Percentiles rank a stretch among this genome's conserved stretches.
Evolutionary conservation across 805 yeast species (phyloP).

Genomic region (Debaryomyces maramus): DNA sequence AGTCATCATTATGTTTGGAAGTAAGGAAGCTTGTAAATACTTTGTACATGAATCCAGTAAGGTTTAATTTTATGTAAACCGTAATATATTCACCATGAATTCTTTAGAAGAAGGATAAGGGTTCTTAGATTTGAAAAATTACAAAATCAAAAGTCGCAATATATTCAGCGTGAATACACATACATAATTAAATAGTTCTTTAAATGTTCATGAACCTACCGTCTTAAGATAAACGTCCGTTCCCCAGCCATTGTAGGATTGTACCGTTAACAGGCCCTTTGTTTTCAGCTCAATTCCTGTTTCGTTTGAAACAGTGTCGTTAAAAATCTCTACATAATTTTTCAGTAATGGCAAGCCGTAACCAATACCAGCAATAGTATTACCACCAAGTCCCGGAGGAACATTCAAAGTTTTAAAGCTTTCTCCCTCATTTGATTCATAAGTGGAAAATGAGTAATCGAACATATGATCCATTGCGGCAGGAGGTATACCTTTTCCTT

Average conservation of each 20-base stretch:
- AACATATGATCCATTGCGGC: conserved; percentile 65
- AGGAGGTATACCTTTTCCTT: conserved; percentile 85
- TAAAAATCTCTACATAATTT: conserved; percentile 43
- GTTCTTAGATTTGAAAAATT: no score
- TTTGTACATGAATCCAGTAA: conserved; percentile 1
- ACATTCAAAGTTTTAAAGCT: conserved; percentile 61
- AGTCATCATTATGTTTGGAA: neutral
- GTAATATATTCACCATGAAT: no score
- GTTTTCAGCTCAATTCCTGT: conserved; percentile 12
- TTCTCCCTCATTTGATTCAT: conserved; percentile 58
- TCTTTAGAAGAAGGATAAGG: no score
- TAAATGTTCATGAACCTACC: neutral
- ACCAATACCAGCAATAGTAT: conserved; percentile 90
- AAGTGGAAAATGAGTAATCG: conserved; percentile 85
- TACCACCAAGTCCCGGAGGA: conserved; percentile 71
- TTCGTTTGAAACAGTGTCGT: conserved; percentile 26
- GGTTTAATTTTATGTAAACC: no score
- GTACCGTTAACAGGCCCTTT: conserved; percentile 44
- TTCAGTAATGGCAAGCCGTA: conserved; percentile 86
- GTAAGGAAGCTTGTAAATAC: neutral
- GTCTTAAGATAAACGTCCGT: conserved; percentile 44
- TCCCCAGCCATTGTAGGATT: conserved; percentile 46
- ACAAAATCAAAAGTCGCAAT: no score
- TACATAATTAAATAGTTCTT: no score
- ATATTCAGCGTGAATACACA: no score